Percentiles rank a stretch among this genome's conserved stretches.
phyloP scores from a whole-genome alignment of 2,329 filamentous ascomycete species.

The Colletotrichum sp. region DNA sequence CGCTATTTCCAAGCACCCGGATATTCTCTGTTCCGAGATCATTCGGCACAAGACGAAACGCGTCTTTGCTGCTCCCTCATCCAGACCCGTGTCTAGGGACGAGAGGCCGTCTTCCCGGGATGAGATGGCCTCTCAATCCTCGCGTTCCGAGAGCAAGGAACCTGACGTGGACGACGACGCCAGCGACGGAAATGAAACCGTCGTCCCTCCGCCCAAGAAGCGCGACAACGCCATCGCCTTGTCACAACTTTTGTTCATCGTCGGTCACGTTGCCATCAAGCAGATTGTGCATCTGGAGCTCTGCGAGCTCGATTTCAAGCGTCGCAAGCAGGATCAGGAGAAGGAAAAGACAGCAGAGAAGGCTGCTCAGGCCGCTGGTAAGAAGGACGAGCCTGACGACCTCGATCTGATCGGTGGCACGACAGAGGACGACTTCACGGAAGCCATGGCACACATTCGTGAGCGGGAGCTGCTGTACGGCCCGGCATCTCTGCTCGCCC shows the following conservation, averaged over 20 bases:
- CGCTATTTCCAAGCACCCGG: slow-evolving; percentile 89
- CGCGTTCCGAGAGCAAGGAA: neutral
- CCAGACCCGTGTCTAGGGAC: slow-evolving; percentile 39
- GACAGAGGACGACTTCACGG: slow-evolving; percentile 90
- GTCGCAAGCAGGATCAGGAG: slow-evolving; percentile 89
- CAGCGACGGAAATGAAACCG: slow-evolving; percentile 27
- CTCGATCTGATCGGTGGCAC: slow-evolving; percentile 96
- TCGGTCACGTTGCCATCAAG: slow-evolving; percentile 96
- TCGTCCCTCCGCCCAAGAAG: slow-evolving; percentile 51
- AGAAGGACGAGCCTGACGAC: slow-evolving; percentile 75
- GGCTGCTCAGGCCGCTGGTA: slow-evolving; percentile 28
- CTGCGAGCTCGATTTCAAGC: slow-evolving; percentile 98
- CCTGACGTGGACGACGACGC: slow-evolving; percentile 30
- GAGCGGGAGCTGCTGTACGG: slow-evolving; percentile 86
- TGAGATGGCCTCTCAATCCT: neutral
- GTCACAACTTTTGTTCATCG: slow-evolving; percentile 92
- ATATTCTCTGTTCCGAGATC: slow-evolving; percentile 90
- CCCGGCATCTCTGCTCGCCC: slow-evolving; percentile 80
- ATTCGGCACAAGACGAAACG: slow-evolving; percentile 84
- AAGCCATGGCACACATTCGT: slow-evolving; percentile 83
- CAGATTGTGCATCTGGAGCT: slow-evolving; percentile 98
- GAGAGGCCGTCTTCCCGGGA: slow-evolving; percentile 26
- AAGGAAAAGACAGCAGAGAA: slow-evolving; percentile 59
- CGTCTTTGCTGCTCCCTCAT: slow-evolving; percentile 66
- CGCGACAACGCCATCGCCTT: slow-evolving; percentile 76